Base-by-base conservation (phyloP, 148 eudicot species). In the Rhododendron simsii region DNA sequence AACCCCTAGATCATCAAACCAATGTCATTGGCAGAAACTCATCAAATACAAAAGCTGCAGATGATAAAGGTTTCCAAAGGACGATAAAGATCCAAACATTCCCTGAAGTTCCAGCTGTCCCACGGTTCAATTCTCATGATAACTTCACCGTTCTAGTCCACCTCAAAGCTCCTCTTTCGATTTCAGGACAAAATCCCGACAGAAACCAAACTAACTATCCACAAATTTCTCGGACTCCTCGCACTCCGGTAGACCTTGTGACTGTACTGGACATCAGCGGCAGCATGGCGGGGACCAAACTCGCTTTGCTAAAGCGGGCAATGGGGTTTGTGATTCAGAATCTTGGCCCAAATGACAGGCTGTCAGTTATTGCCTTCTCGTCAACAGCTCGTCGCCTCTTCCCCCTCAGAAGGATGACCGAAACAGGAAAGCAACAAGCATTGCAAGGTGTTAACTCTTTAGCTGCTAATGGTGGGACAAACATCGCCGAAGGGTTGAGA, bases 231-330 rank as follows among this genome's bases (percentile, higher is more conserved):
- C 89, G 75, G 45, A 84, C 89, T 81, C 86, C 93, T 41, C 96
- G 98, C 26, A 92, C 96, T 4, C 92, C 96, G 1, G 90, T 96
- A 48, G 98, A 96, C 85, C 98, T 96, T 77, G 98, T 96, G 21
- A 93, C 98, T 9, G 95, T 96, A 61, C 89, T 96, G 65, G 98
- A 96, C 87, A 91, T 93, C 23, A 96, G 98, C 84, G 96, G 96
- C 26, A 96, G 98, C 92, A 96, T 96, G 98, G 93, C 95, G 0
- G 98, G 98, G 86, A 93, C 98, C 51, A 96, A 96, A 88, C 96
- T 96, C 9, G 98, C 95, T 18, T 86, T 96, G 87, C 90, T 96
- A 77, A 96, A 96, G 86, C 93, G 96, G 75, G 98, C 96, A 51
- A 94, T 94, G 98, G 96, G 98, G 26, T 92, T 96, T 87, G 96